Percentiles rank a stretch among this genome's conserved stretches.
Conservation (phyloP, 495 filamentous ascomycete species). For the Usnea hakonensis region DNA sequence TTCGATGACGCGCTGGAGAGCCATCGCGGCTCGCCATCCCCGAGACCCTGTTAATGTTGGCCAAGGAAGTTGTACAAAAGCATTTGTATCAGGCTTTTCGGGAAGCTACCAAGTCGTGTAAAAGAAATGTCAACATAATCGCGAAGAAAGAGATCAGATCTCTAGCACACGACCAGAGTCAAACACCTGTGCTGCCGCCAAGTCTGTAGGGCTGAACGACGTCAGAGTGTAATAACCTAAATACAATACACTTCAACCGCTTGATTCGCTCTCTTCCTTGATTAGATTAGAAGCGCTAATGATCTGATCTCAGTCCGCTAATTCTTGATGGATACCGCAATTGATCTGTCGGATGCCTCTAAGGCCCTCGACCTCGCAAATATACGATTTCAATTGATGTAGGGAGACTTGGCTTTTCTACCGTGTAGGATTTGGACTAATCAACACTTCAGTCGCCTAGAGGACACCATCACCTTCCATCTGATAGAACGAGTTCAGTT, state of each 20-base stretch:
- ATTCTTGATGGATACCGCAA: conserved; percentile 85
- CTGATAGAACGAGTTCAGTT: conserved; percentile 98
- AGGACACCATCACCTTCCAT: conserved; percentile 98
- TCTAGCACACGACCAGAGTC: background rate
- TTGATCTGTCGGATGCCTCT: conserved; percentile 74
- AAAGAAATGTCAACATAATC: background rate
- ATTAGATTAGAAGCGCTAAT: too few relatives aligned
- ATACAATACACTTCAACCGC: too few relatives aligned
- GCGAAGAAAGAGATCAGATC: background rate
- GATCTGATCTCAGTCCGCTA: too few relatives aligned
- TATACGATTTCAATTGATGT: conserved; percentile 96
- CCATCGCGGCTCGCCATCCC: conserved; percentile 24
- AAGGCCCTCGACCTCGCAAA: conserved; percentile 84
- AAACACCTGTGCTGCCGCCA: background rate
- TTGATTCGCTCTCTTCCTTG: background rate
- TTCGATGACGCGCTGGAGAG: conserved; percentile 20
- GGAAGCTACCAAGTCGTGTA: background rate
- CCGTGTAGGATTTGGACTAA: background rate
- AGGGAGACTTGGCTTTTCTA: conserved; percentile 14
- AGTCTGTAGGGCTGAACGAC: conserved; percentile 6
- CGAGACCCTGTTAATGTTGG: background rate
- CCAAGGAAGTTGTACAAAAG: background rate
- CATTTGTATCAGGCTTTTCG: background rate
- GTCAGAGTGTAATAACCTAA: too few relatives aligned
- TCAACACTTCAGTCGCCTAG: conserved; percentile 59